Evolutionary conservation across 495 filamentous ascomycete species (phyloP).

Genomic region (Stereocaulon alpinum): DNA sequence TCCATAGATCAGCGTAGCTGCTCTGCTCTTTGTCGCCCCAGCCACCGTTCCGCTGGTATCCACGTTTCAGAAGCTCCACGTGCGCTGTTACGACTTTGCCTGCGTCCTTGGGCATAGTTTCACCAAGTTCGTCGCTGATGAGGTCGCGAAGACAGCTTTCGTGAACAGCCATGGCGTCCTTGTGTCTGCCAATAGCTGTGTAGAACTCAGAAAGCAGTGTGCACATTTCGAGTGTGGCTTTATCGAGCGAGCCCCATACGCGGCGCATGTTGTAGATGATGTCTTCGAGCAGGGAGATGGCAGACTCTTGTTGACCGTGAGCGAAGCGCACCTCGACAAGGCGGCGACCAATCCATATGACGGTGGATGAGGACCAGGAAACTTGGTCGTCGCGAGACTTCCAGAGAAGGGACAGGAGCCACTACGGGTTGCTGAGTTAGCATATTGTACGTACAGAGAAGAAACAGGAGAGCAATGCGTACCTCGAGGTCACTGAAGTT

Average conservation of each 20-base stretch:
- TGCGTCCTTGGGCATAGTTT: neutral
- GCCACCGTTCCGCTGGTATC: neutral
- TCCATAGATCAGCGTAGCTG: neutral
- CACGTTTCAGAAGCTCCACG: neutral
- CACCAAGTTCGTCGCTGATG: conserved; percentile 17
- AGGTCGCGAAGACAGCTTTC: conserved; percentile 37
- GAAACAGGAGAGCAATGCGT: conserved; percentile 13
- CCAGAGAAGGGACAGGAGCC: conserved; percentile 50
- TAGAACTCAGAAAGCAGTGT: conserved; percentile 45
- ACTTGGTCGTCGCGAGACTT: conserved; percentile 46
- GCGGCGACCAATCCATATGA: conserved; percentile 45
- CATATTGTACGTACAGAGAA: neutral
- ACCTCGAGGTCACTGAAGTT: conserved; percentile 51
- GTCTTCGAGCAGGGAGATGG: conserved; percentile 45
- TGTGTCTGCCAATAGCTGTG: conserved; percentile 36
- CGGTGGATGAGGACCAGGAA: conserved; percentile 39
- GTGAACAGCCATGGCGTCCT: conserved; percentile 43
- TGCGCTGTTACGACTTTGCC: neutral
- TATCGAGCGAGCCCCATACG: conserved; percentile 44
- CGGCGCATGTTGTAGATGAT: conserved; percentile 55
- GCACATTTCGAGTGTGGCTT: conserved; percentile 43
- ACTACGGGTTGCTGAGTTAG: conserved; percentile 22
- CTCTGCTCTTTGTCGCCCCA: neutral
- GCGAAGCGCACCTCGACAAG: conserved; percentile 42
- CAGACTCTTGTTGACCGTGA: conserved; percentile 19